Evolutionary conservation across 1,284 basidiomycete species (phyloP).

Genomic region (Heliocybe sulcata): DNA sequence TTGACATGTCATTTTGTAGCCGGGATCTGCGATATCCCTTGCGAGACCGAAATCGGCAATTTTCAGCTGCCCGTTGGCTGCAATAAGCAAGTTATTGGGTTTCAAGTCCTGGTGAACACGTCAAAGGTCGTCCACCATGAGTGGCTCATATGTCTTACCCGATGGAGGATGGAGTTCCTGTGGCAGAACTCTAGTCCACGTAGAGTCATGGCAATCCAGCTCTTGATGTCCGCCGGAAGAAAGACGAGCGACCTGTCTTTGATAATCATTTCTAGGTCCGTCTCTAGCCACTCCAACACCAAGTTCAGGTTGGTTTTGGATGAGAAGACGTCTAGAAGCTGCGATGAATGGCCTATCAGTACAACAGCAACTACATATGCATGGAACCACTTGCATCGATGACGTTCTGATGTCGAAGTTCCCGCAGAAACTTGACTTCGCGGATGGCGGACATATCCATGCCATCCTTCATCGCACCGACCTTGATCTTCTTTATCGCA

Average conservation of each 20-base stretch:
- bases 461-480: conserved; percentile 95
- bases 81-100: conserved; percentile 96
- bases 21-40: conserved; percentile 90
- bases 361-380: no score
- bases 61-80: conserved; percentile 88
- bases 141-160: conserved; percentile 45
- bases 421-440: conserved; percentile 95
- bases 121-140: not conserved
- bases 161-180: conserved; percentile 88
- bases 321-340: conserved; percentile 97
- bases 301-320: conserved; percentile 95
- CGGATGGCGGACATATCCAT: conserved; percentile 98
- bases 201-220: conserved; percentile 98
- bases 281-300: conserved; percentile 95
- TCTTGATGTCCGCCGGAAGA: conserved; percentile 93
- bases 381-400: conserved; percentile 72
- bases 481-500: conserved; percentile 98
- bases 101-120: conserved; percentile 76
- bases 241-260: conserved; percentile 91
- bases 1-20: conserved; percentile 94
- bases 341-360: no score
- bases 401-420: conserved; percentile 91
- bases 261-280: conserved; percentile 97
- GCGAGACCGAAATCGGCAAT: conserved; percentile 99
- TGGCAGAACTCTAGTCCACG: conserved; percentile 97